Percentiles rank a stretch among this genome's conserved stretches.
Conservation (phyloP, 202 grass and related monocot species). For the Eragrostis tef region DNA sequence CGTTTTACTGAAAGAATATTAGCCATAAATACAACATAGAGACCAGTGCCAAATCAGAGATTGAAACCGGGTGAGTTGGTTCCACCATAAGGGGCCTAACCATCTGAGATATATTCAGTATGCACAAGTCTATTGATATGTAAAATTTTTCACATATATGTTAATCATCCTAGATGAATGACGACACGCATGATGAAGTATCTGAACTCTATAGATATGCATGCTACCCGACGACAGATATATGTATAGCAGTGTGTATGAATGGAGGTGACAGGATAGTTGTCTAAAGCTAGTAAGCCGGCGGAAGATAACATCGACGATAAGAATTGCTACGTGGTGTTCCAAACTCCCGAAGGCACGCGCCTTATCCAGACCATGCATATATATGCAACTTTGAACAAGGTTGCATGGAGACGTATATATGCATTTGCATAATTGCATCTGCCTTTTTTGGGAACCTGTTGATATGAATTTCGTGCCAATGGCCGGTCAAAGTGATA, state of each 20-base stretch:
- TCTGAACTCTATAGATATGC: neutral
- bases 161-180: neutral
- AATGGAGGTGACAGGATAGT: constrained; percentile 1
- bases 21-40: no score
- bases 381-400: constrained; percentile 34
- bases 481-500: neutral
- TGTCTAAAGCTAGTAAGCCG: neutral
- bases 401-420: neutral
- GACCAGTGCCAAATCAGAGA: no score
- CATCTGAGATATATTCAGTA: no score
- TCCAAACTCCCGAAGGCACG: constrained; percentile 37
- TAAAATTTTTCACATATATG: no score
- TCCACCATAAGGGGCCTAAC: no score
- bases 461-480: constrained; percentile 10
- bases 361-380: constrained; percentile 22
- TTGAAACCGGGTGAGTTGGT: no score
- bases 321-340: constrained; percentile 52
- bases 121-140: no score
- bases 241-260: no score
- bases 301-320: constrained; percentile 46
- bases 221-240: neutral
- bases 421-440: neutral
- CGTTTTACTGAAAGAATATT: no score
- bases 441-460: neutral
- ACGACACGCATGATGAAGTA: neutral